Base-by-base conservation (phyloP, 176 grass and related monocot species). In the Lolium rigidum region DNA sequence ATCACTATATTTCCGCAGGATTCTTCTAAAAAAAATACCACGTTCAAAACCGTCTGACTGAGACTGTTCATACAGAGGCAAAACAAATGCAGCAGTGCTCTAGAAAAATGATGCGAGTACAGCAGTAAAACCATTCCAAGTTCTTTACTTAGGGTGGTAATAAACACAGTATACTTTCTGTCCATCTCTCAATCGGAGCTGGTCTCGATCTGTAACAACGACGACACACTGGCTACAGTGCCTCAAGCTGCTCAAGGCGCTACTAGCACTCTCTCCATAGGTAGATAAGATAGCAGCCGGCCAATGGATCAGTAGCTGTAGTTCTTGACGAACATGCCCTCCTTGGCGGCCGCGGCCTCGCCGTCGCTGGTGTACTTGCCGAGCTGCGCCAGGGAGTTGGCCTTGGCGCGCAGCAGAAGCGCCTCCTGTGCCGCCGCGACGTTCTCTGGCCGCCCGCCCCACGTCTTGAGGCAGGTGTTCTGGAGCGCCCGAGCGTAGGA, bases 401-500 rank as follows among this genome's bases (percentile, higher is more conserved):
- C 90, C 88, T 91, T 98, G 70, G 97, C 97, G 31, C 97, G 84
- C 41, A 87, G 79, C 6, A 98, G 94, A 22, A 98, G 92, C 18
- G 76, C n/a, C 52, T 94, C 90, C 80, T 98, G 97, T 10, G 97
- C 97, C 0, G 90, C 97, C 79, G 90, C 92, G 9, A 98, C 90
- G 22, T 98, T 98, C 92, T 96, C 94, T 0, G 88, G 86, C 87
- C 85, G 87, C 18, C 97, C 97, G 9, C 86, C 97, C 97, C 97
- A 98, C 43, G 94, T 96, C 94, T 98, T 98, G 43, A 98, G 83
- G 94, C 97, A 98, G 50, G 97, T 96, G 90, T 98, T 98, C 92
- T 98, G 97, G 7, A 98, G 88, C 6, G 97, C 97, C 86, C 97
- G 83, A 0, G 97, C 97, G 52, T 94, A 98, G 22, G 97, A 96